phyloP scores from a whole-genome alignment of 768 basidiomycete genomes.

The Hygrocybe punicea region DNA sequence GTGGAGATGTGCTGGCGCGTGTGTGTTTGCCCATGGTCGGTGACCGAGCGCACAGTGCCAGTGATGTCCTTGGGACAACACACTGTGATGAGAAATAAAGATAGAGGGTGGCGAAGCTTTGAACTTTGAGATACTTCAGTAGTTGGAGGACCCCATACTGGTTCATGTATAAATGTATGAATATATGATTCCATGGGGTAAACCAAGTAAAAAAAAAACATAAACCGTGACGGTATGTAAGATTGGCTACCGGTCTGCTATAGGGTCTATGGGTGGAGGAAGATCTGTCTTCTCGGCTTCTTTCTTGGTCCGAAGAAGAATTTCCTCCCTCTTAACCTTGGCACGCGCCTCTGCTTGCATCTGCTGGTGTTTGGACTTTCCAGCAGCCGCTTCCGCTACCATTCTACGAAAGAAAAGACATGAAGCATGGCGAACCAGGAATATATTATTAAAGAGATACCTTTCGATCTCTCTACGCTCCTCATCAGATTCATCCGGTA shows the following conservation, averaged over 20 bases:
- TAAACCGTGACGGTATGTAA: too few relatives aligned
- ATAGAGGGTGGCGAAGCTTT: too few relatives aligned
- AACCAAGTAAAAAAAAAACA: too few relatives aligned
- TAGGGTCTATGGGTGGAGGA: background rate
- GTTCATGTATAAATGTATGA: too few relatives aligned
- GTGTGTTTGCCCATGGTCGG: background rate
- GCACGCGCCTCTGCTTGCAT: conserved; percentile 8
- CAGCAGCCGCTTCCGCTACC: conserved; percentile 80
- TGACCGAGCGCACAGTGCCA: too few relatives aligned
- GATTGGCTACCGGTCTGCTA: background rate
- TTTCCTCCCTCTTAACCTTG: conserved; percentile 2
- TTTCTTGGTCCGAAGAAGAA: background rate
- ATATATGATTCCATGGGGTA: too few relatives aligned
- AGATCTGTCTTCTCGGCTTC: background rate
- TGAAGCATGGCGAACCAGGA: conserved; percentile 6
- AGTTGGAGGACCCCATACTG: too few relatives aligned
- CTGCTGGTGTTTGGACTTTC: conserved; percentile 55
- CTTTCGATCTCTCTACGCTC: conserved; percentile 93
- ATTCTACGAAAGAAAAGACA: conserved; percentile 46
- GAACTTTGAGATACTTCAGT: too few relatives aligned
- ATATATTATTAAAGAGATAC: conserved; percentile 39
- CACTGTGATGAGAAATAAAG: too few relatives aligned
- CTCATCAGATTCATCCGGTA: conserved; percentile 88
- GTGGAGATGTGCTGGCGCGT: background rate
- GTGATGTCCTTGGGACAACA: too few relatives aligned